phyloP scores from a whole-genome alignment of 139 green algal genomes.

The Picochlorum costavermella region DNA sequence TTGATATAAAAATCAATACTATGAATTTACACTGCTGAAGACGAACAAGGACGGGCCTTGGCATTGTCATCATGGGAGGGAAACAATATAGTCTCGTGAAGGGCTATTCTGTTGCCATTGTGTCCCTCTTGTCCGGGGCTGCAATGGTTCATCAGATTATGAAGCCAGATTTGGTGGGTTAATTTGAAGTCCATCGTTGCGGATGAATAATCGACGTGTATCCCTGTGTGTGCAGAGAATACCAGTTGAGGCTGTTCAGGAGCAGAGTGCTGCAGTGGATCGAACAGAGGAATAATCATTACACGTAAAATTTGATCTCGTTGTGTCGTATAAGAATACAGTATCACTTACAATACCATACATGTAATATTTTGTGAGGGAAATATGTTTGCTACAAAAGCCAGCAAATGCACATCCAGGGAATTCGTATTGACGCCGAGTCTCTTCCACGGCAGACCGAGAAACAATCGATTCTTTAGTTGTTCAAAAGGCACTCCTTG shows the following conservation, averaged over 20 bases:
- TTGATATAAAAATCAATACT: too few relatives aligned
- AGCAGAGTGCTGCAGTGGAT: background rate
- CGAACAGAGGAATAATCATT: too few relatives aligned
- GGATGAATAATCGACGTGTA: too few relatives aligned
- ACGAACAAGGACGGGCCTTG: background rate
- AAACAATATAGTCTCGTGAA: constrained; percentile 18
- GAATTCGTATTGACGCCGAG: too few relatives aligned
- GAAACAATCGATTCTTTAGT: background rate
- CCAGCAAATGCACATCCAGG: background rate
- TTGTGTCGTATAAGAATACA: background rate
- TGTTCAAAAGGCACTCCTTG: background rate
- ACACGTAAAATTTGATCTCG: background rate
- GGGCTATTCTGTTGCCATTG: constrained; percentile 64
- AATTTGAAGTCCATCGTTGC: background rate
- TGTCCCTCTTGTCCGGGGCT: constrained; percentile 66
- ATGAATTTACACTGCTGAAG: too few relatives aligned
- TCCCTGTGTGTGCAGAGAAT: background rate
- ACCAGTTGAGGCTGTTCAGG: background rate
- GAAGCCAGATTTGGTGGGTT: constrained; percentile 61
- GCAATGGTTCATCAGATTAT: constrained; percentile 71
- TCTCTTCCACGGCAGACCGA: too few relatives aligned
- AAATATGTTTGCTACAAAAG: background rate
- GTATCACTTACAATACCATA: constrained; percentile 1
- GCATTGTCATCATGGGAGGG: background rate
- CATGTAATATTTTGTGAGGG: background rate